Conservation (phyloP, 495 filamentous ascomycete genomes). For the Penicillium coffeae region DNA sequence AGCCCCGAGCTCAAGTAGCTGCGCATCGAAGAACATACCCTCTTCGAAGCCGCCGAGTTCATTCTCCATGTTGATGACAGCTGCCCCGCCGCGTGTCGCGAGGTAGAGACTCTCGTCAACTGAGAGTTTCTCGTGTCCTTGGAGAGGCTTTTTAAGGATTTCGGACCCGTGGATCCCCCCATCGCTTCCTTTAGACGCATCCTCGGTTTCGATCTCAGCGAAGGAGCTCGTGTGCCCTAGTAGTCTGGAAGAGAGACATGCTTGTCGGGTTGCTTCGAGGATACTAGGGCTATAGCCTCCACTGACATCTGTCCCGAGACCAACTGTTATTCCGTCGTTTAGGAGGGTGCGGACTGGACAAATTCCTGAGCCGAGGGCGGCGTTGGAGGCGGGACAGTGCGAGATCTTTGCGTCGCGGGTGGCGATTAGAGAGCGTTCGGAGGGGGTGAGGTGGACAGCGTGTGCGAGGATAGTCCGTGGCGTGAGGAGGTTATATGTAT, state of each 20-base stretch:
- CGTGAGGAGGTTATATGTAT: constrained; percentile 63
- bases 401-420: constrained; percentile 59
- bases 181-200: constrained; percentile 56
- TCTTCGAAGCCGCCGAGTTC: constrained; percentile 73
- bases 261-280: constrained; percentile 74
- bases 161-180: background rate
- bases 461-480: constrained; percentile 80
- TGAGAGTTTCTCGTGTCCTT: constrained; percentile 54
- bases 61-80: constrained; percentile 64
- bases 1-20: constrained; percentile 62
- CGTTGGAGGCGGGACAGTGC: constrained; percentile 87
- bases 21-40: constrained; percentile 85
- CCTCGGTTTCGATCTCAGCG: constrained; percentile 44
- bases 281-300: constrained; percentile 80
- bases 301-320: constrained; percentile 84
- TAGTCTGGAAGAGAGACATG: constrained; percentile 66
- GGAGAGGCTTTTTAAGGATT: constrained; percentile 9
- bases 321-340: constrained; percentile 69
- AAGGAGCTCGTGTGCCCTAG: constrained; percentile 39
- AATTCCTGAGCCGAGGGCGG: constrained; percentile 69
- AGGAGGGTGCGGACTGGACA: constrained; percentile 68
- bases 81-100: constrained; percentile 81
- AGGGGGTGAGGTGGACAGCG: constrained; percentile 66
- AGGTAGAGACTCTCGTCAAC: constrained; percentile 84
- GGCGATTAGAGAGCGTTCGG: constrained; percentile 61